Base-by-base conservation (phyloP, 2,329 filamentous ascomycete genomes). In the Mycocentrospora acerina region DNA sequence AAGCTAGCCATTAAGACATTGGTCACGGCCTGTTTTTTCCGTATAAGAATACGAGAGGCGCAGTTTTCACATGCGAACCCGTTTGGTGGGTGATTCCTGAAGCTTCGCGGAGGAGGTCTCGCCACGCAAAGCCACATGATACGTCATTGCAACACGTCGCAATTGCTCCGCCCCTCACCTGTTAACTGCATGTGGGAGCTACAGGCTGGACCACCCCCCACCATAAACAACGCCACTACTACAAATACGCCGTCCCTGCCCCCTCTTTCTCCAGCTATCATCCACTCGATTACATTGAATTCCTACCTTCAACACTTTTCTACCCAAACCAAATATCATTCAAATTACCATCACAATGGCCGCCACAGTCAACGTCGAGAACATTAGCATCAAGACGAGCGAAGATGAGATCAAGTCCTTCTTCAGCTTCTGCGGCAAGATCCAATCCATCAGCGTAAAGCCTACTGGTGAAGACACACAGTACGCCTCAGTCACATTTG, bases 361-460 rank as follows among this genome's bases (percentile, higher is more conserved):
- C 44, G 79, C 73, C 59, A 91, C 86, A 34, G 88, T 96, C 51
- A 75, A 90, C 73, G 90, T 97, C 61, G 86, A 87, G 73, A 90
- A 93, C 75, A 95, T 98, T 72, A 83, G 87, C 55, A 67, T 76
- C 48, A 73, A 84, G 67, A 96, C 91, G 40, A 82, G 80, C 55
- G 90, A 98, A 71, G 85, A 90, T 73, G 90, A 97, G 72, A 83
- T 98, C 59, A 83, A 82, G 64, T 90, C 95, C 66, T 98, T 98
- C 79, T 98, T 98, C 78, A 93, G 86, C 76, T 97, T 97, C 71
- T 84, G 81, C 30, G 93, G 93, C 69, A 97, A 96, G 78, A 95
- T 98, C 69, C 83, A 82, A 54, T 79, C 80, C 57, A 79, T 98
- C 67, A 83, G 88, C 42, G 80, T 96, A 61, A 88, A 82, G 18